Evolutionary conservation across 805 yeast genomes (phyloP).

Genomic region (Candida quercuum): DNA sequence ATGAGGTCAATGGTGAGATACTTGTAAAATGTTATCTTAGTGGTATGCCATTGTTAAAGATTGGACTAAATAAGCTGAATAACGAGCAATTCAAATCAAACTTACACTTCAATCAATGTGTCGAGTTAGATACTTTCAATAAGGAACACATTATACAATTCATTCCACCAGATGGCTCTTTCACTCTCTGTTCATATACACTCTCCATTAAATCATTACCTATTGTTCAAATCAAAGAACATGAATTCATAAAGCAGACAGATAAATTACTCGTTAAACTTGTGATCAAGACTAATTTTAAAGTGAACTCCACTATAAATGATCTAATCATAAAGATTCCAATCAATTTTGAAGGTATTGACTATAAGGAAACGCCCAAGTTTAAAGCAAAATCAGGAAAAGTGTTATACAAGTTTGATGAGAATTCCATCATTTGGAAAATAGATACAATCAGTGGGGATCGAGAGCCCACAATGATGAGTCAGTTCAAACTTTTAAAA

Average conservation of each 20-base stretch:
- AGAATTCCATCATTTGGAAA: conserved; percentile 67
- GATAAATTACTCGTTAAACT: conserved; percentile 4
- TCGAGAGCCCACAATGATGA: conserved; percentile 46
- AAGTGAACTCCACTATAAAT: conserved; percentile 55
- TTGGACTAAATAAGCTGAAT: conserved; percentile 67
- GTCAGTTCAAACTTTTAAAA: conserved; percentile 35
- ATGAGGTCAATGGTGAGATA: conserved; percentile 68
- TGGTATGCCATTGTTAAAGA: conserved; percentile 82
- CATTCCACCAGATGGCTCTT: conserved; percentile 88
- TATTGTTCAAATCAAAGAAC: conserved; percentile 1
- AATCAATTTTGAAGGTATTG: conserved; percentile 20
- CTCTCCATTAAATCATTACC: conserved; percentile 33
- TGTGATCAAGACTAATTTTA: conserved; percentile 52
- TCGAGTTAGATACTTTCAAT: conserved; percentile 55
- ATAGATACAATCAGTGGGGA: conserved; percentile 64
- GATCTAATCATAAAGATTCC: conserved; percentile 59
- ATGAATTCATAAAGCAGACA: background rate
- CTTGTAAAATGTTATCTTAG: conserved; percentile 70
- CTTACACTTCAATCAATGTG: conserved; percentile 85
- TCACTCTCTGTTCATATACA: conserved; percentile 44
- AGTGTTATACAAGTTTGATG: conserved; percentile 67
- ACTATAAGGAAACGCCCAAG: conserved; percentile 47
- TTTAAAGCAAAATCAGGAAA: conserved; percentile 70
- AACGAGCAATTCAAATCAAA: conserved; percentile 44
- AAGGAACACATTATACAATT: conserved; percentile 56